Evolutionary conservation across 306 rosid species (phyloP).

Genomic region (Sesbania bispinosa): DNA sequence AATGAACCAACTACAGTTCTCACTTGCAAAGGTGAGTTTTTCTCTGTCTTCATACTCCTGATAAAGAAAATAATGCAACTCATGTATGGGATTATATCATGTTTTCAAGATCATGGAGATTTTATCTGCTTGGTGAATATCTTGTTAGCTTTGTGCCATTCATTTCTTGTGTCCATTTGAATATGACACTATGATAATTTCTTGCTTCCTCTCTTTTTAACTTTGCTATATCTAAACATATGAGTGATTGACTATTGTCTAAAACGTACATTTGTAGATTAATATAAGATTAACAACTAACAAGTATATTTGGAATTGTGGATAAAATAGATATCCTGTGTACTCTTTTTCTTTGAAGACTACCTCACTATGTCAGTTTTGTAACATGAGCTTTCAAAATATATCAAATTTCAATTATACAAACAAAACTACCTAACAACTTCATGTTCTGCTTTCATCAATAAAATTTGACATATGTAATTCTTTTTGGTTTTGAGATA

Average conservation of each 20-base stretch:
- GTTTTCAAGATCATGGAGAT: not conserved
- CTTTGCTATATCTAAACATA: not conserved
- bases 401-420: not conserved
- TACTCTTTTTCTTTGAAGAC: not conserved
- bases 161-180: not conserved
- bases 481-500: not conserved
- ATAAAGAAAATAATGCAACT: not conserved
- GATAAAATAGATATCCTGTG: not conserved
- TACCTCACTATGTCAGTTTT: not conserved
- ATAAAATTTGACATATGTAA: not conserved
- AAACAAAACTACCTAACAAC: not conserved
- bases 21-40: constrained; percentile 39
- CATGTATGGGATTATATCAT: not conserved
- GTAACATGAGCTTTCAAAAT: not conserved
- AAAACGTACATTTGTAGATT: no score
- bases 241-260: no score
- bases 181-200: not conserved
- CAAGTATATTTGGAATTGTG: no score
- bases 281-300: no score
- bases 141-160: not conserved
- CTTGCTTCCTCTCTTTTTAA: not conserved
- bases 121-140: not conserved
- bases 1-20: constrained; percentile 34
- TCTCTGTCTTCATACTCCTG: not conserved
- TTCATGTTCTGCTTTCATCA: not conserved